Evolutionary conservation across 208 protist genomes (phyloP).

Genomic region (Leishmania martiniquensis): DNA sequence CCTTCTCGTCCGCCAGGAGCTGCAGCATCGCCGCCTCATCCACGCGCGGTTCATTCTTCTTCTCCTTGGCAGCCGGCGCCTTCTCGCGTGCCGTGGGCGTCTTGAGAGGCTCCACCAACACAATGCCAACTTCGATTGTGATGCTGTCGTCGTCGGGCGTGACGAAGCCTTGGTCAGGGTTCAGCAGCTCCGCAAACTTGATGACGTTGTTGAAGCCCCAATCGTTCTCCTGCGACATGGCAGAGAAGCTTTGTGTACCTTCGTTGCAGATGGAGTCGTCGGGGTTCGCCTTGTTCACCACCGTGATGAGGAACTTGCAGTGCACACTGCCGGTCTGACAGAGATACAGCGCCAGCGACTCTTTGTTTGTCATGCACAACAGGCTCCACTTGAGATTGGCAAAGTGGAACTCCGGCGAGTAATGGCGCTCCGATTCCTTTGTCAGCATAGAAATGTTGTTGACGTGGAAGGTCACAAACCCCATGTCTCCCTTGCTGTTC

Average conservation of each 20-base stretch:
- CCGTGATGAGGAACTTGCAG: conserved; percentile 93
- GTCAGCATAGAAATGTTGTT: conserved; percentile 88
- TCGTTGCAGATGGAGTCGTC: conserved; percentile 93
- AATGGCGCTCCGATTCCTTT: conserved; percentile 88
- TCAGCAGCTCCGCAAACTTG: conserved; percentile 82
- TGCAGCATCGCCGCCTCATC: conserved; percentile 73
- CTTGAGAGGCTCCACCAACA: conserved; percentile 83
- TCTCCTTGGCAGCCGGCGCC: conserved; percentile 50
- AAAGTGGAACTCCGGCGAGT: conserved; percentile 91
- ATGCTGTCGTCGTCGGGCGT: conserved; percentile 77
- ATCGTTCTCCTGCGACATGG: conserved; percentile 90
- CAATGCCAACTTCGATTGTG: conserved; percentile 90
- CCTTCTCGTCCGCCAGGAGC: conserved; percentile 82
- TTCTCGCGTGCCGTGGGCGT: conserved; percentile 44
- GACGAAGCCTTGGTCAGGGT: conserved; percentile 79
- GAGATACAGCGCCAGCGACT: conserved; percentile 88
- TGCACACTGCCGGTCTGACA: conserved; percentile 91
- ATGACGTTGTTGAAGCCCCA: conserved; percentile 93
- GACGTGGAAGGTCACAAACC: conserved; percentile 90
- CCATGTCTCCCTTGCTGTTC: conserved; percentile 87
- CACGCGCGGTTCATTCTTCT: conserved; percentile 64
- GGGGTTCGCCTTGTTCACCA: conserved; percentile 82
- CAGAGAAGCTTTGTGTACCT: conserved; percentile 87
- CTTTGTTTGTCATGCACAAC: conserved; percentile 92
- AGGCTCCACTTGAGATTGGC: conserved; percentile 88